Conservation (phyloP, 2,329 filamentous ascomycete genomes). For the Colletotrichum sansevieriae region DNA sequence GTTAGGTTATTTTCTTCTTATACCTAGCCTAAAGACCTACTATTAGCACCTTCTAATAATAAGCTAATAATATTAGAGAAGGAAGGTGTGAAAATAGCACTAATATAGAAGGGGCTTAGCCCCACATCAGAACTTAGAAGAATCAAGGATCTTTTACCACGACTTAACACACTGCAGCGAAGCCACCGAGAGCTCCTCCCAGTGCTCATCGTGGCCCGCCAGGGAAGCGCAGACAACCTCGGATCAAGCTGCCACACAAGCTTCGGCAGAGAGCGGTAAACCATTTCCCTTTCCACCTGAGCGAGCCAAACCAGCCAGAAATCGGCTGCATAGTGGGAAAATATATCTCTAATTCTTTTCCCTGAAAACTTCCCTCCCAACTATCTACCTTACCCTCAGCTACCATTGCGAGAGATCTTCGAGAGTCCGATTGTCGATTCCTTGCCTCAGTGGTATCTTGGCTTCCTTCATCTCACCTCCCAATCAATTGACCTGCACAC, state of each 20-base stretch:
- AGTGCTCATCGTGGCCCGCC: slow-evolving; percentile 35
- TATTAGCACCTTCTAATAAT: too few relatives aligned
- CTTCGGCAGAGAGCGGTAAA: slow-evolving; percentile 42
- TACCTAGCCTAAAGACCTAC: too few relatives aligned
- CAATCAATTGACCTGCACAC: slow-evolving; percentile 37
- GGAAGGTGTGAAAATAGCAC: too few relatives aligned
- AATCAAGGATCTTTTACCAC: too few relatives aligned
- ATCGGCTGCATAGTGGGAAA: slow-evolving; percentile 16
- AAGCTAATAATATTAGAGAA: too few relatives aligned
- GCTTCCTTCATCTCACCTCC: background rate
- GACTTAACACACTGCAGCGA: slow-evolving; percentile 4
- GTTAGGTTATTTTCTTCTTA: too few relatives aligned
- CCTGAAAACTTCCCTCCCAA: slow-evolving; percentile 19
- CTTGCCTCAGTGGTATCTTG: slow-evolving; percentile 5
- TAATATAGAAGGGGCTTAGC: too few relatives aligned
- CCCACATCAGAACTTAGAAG: too few relatives aligned
- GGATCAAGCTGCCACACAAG: slow-evolving; percentile 42
- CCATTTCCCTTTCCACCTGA: slow-evolving; percentile 31
- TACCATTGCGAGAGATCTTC: slow-evolving; percentile 11
- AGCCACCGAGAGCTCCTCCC: slow-evolving; percentile 6
- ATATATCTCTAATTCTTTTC: slow-evolving; percentile 20
- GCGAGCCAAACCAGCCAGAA: slow-evolving; percentile 28
- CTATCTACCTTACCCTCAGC: background rate
- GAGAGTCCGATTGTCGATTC: slow-evolving; percentile 16
- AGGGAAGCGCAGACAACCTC: slow-evolving; percentile 42